Evolutionary conservation across 2,329 filamentous ascomycete species (phyloP), one percentile per base, ranked within the genome.

Genomic region (Aspergillus clavatus): DNA sequence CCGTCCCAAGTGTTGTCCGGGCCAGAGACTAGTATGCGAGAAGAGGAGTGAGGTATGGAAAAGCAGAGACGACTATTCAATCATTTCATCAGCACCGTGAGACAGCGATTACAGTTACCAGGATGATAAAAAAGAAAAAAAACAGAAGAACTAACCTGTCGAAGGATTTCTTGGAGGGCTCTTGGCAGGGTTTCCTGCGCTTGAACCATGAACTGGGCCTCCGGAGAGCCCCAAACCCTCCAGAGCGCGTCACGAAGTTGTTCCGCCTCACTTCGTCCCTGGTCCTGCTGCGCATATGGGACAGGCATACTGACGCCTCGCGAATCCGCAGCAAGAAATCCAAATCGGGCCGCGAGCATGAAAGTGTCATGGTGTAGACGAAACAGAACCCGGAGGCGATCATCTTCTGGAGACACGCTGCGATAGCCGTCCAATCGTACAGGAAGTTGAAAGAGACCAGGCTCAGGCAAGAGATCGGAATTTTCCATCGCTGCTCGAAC

Each of bases 11-110:
- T 68, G 59, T 58, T 80, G 77, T 4, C 65, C 62, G 3, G 71
- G 68, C 66, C 72, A 79, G 70, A 80, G 74, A 53, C 71, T 75
- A 4, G 74, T 78, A 44, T 74, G 72, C n/a, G 72, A 71, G 55
- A 78, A 79, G 40, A 81, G 68, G 14, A 75, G 65, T 35, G 69
- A 72, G 16, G 67, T 67, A 50, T 76, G 73, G 58, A 75, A 78
- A 10, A 80, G 66, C 7, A 75, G 72, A 45, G 50, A 36, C n/a
- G 46, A 27, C 27, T 22, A 22, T 26, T 14, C 11, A 37, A 16
- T 38, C 7, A 26, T 48, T 18, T 38, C 7, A 26, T 48, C 29
- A 50, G 42, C 18, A 8, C 8, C 4, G 5, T 24, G 23, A 5
- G 23, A 24, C 8, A n/a, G 23, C 8, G 23, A 24, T 4, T 24